Percentiles rank a stretch among this genome's conserved stretches.
These are phyloP conservation scores for Malus hybrid DNA, from an alignment of 331 rosid species.

Conservation along the genomic window DNA sequence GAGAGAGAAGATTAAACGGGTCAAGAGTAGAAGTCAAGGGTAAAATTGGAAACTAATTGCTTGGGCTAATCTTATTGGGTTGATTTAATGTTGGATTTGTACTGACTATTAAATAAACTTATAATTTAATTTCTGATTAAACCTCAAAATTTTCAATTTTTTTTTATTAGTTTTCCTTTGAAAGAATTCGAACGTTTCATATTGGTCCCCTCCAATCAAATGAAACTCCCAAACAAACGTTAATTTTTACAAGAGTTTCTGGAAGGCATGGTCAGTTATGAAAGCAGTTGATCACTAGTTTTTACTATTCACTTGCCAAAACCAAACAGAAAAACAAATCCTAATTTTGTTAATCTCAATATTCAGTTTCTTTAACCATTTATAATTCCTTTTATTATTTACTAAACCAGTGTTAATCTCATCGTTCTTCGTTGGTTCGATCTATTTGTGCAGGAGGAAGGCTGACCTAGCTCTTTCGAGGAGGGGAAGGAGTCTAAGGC, in stretches of 20 bases:
- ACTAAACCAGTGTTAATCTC: neutral
- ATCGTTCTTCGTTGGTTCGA: neutral
- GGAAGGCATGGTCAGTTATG: neutral
- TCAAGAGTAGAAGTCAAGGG: too few relatives aligned
- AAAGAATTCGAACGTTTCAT: neutral
- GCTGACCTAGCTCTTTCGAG: neutral
- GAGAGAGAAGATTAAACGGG: too few relatives aligned
- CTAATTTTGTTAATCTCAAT: neutral
- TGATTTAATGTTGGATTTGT: too few relatives aligned
- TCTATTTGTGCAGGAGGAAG: neutral
- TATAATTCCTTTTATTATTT: neutral
- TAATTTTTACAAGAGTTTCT: neutral
- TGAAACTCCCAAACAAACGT: neutral
- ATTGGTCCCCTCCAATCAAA: neutral
- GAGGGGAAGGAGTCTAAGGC: neutral
- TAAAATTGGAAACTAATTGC: too few relatives aligned
- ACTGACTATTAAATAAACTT: too few relatives aligned
- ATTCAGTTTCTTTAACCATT: neutral
- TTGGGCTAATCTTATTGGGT: too few relatives aligned
- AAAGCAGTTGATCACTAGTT: neutral
- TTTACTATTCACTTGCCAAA: neutral
- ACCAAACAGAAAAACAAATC: neutral
- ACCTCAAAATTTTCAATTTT: rapidly evolving
- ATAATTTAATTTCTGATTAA: too few relatives aligned
- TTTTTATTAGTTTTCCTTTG: too few relatives aligned